Conservation (phyloP, 345 rosid genomes). For the Microcos paniculata region DNA sequence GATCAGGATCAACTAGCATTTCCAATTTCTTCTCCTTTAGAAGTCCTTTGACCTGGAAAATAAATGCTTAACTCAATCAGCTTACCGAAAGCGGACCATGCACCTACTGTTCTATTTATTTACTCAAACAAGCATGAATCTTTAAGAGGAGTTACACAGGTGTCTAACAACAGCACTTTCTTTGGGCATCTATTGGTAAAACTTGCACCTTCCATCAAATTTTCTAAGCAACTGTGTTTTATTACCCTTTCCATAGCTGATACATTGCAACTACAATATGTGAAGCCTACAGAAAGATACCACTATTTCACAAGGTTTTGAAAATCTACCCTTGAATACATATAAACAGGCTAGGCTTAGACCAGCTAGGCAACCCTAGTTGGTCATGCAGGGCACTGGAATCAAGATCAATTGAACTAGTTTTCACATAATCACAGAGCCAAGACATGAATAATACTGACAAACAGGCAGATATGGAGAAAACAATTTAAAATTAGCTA, state of each 20-base stretch:
- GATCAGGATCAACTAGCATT: conserved; percentile 94
- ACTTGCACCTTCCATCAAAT: background rate
- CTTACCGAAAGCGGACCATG: background rate
- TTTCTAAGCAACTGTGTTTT: background rate
- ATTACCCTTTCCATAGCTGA: background rate
- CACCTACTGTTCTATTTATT: background rate
- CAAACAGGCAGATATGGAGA: background rate
- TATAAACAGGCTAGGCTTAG: background rate
- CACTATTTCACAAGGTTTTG: background rate
- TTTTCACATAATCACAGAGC: background rate
- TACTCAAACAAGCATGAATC: background rate
- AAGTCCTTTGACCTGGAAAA: conserved; percentile 83
- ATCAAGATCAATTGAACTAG: background rate
- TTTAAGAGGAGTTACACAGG: background rate
- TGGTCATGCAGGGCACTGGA: background rate
- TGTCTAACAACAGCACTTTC: background rate
- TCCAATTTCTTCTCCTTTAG: conserved; percentile 90
- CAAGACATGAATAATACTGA: background rate
- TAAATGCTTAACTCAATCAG: conserved; percentile 2
- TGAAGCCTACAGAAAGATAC: background rate
- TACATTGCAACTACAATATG: background rate
- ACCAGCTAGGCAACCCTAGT: background rate
- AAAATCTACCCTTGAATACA: background rate
- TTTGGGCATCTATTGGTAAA: conserved; percentile 2
- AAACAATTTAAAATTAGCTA: background rate